phyloP scores from a whole-genome alignment of 345 rosid species.

The Cochlearia excelsa region DNA sequence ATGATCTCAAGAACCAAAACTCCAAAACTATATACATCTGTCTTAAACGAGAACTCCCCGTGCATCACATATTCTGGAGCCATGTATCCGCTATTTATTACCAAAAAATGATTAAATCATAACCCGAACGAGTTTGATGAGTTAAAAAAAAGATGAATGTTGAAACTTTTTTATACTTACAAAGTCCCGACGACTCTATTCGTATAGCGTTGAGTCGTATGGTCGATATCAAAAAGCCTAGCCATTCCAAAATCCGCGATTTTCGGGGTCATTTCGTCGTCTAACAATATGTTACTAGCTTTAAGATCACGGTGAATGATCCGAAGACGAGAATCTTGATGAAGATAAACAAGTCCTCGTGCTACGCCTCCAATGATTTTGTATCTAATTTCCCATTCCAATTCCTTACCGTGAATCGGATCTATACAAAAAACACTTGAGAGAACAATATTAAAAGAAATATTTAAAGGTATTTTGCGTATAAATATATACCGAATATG shows the following conservation, averaged over 20 bases:
- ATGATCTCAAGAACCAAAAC: slow-evolving; percentile 57
- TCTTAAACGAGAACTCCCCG: slow-evolving; percentile 50
- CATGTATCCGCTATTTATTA: slow-evolving; percentile 49
- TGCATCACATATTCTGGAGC: slow-evolving; percentile 53
- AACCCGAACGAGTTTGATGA: neutral
- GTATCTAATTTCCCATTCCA: slow-evolving; percentile 33
- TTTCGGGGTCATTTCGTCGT: slow-evolving; percentile 47
- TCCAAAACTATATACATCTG: slow-evolving; percentile 61
- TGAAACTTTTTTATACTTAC: slow-evolving; percentile 28
- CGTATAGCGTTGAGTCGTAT: slow-evolving; percentile 40
- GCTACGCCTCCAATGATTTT: slow-evolving; percentile 35
- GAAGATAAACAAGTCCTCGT: slow-evolving; percentile 38
- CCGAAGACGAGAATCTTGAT: slow-evolving; percentile 54
- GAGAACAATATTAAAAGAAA: neutral
- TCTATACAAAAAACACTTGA: slow-evolving; percentile 25
- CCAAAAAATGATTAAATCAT: neutral
- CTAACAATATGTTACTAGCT: slow-evolving; percentile 14
- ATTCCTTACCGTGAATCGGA: slow-evolving; percentile 22
- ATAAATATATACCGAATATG: slow-evolving; percentile 38
- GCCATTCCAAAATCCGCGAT: slow-evolving; percentile 65
- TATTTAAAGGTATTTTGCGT: neutral
- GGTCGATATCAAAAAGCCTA: slow-evolving; percentile 38
- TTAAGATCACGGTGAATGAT: slow-evolving; percentile 18
- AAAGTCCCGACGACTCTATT: slow-evolving; percentile 48
- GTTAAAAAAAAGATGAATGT: neutral